Evolutionary conservation across 768 basidiomycete genomes (phyloP), one percentile per base, ranked within the genome.

Genomic region (Suillus lakei): DNA sequence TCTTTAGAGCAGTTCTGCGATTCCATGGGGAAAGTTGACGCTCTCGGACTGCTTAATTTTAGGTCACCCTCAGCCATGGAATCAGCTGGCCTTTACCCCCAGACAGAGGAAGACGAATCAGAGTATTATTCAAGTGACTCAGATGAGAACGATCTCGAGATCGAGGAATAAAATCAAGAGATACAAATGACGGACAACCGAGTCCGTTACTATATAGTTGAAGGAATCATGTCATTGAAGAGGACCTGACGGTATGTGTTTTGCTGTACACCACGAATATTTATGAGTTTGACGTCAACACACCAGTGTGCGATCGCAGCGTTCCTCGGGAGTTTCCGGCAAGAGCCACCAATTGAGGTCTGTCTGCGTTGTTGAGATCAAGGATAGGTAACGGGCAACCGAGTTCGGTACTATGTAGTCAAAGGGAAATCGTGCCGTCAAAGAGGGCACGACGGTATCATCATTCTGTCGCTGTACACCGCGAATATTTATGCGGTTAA

Each of bases 11-110:
- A 21, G 9, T 61, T 61, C 21, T 34, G 55, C 13, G 34, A 23
- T 62, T 38, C 38, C 16, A 18, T 1, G 2, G 51, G 62, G 23
- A 32, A 32, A 41, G 13, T 38, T 10, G 62, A 63, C 54, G 30
- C 32, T 15, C 23, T 63, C 5, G 62, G 62, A 41, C 60, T 63
- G 12, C 60, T 56, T 16, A 16, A 60, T 2, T 63, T 63, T 32
- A 21, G 26, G 38, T 41, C 39, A 23, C 51, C 55, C 23, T 41
- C 60, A 28, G 28, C 39, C 28, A 62, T 58, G n/a, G 53, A 55
- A 23, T 39, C 32, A 12, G 2, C 60, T 34, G 43, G 32, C 18
- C 32, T 34, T 38, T 38, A 59, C 30, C 28, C n/a, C 26, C 36
- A 34, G 13, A 18, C 60, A 28, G 60, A 63, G 23, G 51, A 63